A percentile compares a stretch with the other conserved stretches of the same genome.
Evolutionary conservation across 2,329 filamentous ascomycete genomes (phyloP).

Genomic region (Mycosphaerella arachidis): DNA sequence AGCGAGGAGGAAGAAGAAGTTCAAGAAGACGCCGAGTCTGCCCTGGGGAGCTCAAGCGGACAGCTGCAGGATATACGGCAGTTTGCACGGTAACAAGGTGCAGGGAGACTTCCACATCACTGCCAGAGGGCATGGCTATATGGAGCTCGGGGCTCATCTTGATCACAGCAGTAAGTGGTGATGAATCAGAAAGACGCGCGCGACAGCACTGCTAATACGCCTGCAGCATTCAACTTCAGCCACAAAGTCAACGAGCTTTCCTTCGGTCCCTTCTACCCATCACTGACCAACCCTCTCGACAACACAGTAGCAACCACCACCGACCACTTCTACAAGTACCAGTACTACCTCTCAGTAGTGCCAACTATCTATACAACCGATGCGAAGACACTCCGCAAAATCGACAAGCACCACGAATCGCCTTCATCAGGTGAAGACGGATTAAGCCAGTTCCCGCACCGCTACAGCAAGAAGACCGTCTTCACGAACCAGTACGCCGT

Average conservation of each 20-base stretch:
- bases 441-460: slow-evolving; percentile 31
- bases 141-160: slow-evolving; percentile 71
- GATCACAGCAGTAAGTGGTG: slow-evolving; percentile 67
- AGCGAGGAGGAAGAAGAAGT: slow-evolving; percentile 60
- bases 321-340: slow-evolving; percentile 86
- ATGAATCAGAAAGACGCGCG: background rate
- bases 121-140: slow-evolving; percentile 90
- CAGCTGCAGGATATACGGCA: slow-evolving; percentile 85
- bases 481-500: slow-evolving; percentile 98
- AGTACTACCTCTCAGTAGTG: slow-evolving; percentile 94
- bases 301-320: slow-evolving; percentile 75
- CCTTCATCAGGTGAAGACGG: slow-evolving; percentile 37
- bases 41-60: slow-evolving; percentile 50
- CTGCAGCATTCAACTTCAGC: slow-evolving; percentile 87
- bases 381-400: slow-evolving; percentile 38
- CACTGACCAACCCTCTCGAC: slow-evolving; percentile 89
- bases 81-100: slow-evolving; percentile 88
- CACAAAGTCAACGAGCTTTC: slow-evolving; percentile 95
- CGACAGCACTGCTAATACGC: slow-evolving; percentile 2
- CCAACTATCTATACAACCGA: slow-evolving; percentile 78
- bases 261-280: slow-evolving; percentile 95
- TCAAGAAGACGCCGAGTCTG: slow-evolving; percentile 68
- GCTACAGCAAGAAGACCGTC: slow-evolving; percentile 55
- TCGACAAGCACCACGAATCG: slow-evolving; percentile 37
- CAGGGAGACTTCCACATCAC: slow-evolving; percentile 98